A percentile compares a stretch with the other conserved stretches of the same genome.
Evolutionary conservation across 2,329 filamentous ascomycete species (phyloP).

Genomic region (Karstenula rhodostoma): DNA sequence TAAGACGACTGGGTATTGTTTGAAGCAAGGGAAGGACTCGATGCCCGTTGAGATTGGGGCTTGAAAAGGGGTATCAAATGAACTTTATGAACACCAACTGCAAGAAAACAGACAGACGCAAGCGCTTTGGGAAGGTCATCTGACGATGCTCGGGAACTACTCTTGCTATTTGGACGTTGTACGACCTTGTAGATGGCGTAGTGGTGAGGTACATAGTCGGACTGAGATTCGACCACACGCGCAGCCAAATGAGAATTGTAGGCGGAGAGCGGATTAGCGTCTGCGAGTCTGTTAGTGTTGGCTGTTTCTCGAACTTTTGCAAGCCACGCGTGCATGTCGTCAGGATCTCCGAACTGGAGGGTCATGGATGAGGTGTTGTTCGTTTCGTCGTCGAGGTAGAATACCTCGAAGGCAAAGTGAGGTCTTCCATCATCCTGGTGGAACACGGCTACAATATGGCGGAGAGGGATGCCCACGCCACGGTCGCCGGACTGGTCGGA

Average conservation of each 20-base stretch:
- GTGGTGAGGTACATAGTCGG: conserved; percentile 72
- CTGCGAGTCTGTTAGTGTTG: conserved; percentile 61
- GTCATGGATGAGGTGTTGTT: conserved; percentile 69
- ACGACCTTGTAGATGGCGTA: conserved; percentile 76
- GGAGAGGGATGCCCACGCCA: conserved; percentile 67
- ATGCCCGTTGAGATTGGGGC: conserved; percentile 60
- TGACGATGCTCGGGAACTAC: conserved; percentile 64
- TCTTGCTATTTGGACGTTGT: conserved; percentile 67
- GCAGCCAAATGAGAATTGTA: conserved; percentile 69
- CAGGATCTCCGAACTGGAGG: conserved; percentile 69
- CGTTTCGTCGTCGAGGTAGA: conserved; percentile 71
- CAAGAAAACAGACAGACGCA: conserved; percentile 72
- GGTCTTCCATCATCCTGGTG: conserved; percentile 72
- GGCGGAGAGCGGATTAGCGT: conserved; percentile 63
- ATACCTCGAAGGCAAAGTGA: conserved; percentile 72
- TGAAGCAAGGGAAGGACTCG: conserved; percentile 62
- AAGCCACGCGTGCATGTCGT: conserved; percentile 73
- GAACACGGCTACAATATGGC: conserved; percentile 73
- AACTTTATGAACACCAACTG: conserved; percentile 73
- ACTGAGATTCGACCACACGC: conserved; percentile 68
- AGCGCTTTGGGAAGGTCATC: conserved; percentile 72
- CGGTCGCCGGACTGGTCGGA: conserved; percentile 61
- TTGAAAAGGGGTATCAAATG: conserved; percentile 73
- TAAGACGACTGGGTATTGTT: conserved; percentile 63
- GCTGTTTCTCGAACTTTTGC: conserved; percentile 68